Evolutionary conservation across 2,329 filamentous ascomycete genomes (phyloP).

Genomic region (Exophiala sp.): DNA sequence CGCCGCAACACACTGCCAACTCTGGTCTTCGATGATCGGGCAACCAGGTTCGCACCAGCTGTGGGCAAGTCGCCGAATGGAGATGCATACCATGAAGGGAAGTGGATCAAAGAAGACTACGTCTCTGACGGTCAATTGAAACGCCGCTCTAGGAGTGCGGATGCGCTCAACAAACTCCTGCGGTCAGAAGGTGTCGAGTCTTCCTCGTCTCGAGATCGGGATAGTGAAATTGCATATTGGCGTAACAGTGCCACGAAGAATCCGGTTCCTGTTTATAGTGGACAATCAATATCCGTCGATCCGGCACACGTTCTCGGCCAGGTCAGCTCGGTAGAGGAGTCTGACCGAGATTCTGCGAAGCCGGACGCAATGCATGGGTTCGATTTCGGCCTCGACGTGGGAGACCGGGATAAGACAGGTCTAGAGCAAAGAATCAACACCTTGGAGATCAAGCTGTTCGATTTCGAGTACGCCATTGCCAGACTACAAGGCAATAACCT

Average conservation of each 20-base stretch:
- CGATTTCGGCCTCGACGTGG: constrained; percentile 30
- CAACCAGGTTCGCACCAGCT: constrained; percentile 21
- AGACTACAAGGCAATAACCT: constrained; percentile 41
- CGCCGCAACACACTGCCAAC: constrained; percentile 45
- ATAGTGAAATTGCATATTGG: constrained; percentile 40
- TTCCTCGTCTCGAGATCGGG: constrained; percentile 39
- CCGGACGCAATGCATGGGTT: constrained; percentile 24
- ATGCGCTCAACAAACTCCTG: constrained; percentile 36
- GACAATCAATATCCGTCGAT: constrained; percentile 20
- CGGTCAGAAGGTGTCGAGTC: constrained; percentile 35
- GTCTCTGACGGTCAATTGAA: constrained; percentile 31
- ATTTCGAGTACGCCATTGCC: constrained; percentile 49
- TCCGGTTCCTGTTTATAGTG: constrained; percentile 25
- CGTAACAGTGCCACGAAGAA: constrained; percentile 34
- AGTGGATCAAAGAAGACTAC: constrained; percentile 14
- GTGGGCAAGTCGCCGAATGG: constrained; percentile 2
- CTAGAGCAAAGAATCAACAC: constrained; percentile 48
- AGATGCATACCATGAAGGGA: neutral
- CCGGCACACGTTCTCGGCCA: constrained; percentile 9
- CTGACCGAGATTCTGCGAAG: constrained; percentile 8
- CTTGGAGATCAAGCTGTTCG: constrained; percentile 49
- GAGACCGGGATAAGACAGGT: constrained; percentile 36
- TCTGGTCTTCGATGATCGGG: constrained; percentile 42
- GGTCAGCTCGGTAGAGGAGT: constrained; percentile 6
- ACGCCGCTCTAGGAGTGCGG: constrained; percentile 45